phyloP scores from a whole-genome alignment of 306 rosid genomes.

The Datisca glomerata region DNA sequence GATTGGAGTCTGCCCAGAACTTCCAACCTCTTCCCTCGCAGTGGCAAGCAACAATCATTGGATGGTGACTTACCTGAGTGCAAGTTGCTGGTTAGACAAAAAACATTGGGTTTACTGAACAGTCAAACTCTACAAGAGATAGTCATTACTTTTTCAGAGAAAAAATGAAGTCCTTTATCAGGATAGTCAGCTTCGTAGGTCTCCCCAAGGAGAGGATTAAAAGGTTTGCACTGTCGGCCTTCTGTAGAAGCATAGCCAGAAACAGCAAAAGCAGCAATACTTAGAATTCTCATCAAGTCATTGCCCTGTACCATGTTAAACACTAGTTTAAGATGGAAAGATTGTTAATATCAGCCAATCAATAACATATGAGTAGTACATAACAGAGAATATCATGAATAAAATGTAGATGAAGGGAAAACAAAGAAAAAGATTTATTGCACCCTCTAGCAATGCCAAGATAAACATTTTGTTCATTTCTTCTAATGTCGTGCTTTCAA shows the following conservation, averaged over 20 bases:
- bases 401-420: too few relatives aligned
- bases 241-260: constrained; percentile 96
- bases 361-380: too few relatives aligned
- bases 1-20: constrained; percentile 97
- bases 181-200: constrained; percentile 98
- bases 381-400: too few relatives aligned
- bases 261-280: constrained; percentile 91
- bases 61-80: constrained; percentile 96
- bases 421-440: too few relatives aligned
- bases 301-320: constrained; percentile 71
- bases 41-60: constrained; percentile 95
- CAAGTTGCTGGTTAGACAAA: constrained; percentile 29
- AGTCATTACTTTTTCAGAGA: constrained; percentile 72
- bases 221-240: constrained; percentile 98
- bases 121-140: constrained; percentile 2
- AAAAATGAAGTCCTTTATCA: constrained; percentile 84
- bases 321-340: constrained; percentile 12
- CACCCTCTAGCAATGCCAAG: too few relatives aligned
- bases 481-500: too few relatives aligned
- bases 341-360: neutral
- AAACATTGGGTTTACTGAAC: constrained; percentile 13
- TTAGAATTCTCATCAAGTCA: constrained; percentile 90
- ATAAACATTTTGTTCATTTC: too few relatives aligned
- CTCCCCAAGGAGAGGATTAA: constrained; percentile 97
- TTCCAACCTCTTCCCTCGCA: constrained; percentile 93